Evolutionary conservation across 2,329 filamentous ascomycete genomes (phyloP), one percentile per base, ranked within the genome.

Genomic region (Ophioceras dolichostomum): DNA sequence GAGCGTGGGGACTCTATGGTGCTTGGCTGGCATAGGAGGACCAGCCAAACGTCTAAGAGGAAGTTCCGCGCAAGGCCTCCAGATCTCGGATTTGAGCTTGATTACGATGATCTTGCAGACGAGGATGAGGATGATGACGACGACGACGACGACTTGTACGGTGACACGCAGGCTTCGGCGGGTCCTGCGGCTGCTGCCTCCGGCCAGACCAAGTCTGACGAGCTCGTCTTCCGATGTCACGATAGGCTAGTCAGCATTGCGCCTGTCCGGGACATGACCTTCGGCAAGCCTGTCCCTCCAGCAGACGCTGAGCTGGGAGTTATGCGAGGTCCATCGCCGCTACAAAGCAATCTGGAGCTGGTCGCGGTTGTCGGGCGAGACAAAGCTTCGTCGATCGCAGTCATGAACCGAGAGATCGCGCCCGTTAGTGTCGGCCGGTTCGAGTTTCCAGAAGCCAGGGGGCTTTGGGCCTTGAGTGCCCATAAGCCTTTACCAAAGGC

Each of bases 1-100:
- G 85, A 94, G 51, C 74, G 80, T 39, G 73, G 78, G 8, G 84
- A 96, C 47, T 93, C 89, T 0, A 56, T 84, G 2, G 68, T 98
- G 4, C 55, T 98, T 19, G 80, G 83, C 17, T 95, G 87, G 81
- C 76, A 73, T 27, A 72, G 73, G 43, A 81, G 79, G 46, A 70
- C 77, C 38, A 60, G 64, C 10, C 72, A 76, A 42, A 72, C 72
- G 36, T 79, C 78, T 47, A 75, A 76, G 38, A 81, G 77, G 46
- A 81, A 77, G 46, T 68, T 72, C 18, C 72, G 77, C 30, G 55
- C 32, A 72, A 50, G 71, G 4, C 78, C 79, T 34, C 62, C 73
- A 4, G 68, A 72, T 7, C 55, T 66, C 49, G 76, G 63, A 50
- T 54, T 57, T 43, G 73, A 63, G 49, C 73, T 77, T 16, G 52